These are phyloP conservation scores for Geum urbanum DNA, from an alignment of 306 rosid species.

Conservation along the genomic window DNA sequence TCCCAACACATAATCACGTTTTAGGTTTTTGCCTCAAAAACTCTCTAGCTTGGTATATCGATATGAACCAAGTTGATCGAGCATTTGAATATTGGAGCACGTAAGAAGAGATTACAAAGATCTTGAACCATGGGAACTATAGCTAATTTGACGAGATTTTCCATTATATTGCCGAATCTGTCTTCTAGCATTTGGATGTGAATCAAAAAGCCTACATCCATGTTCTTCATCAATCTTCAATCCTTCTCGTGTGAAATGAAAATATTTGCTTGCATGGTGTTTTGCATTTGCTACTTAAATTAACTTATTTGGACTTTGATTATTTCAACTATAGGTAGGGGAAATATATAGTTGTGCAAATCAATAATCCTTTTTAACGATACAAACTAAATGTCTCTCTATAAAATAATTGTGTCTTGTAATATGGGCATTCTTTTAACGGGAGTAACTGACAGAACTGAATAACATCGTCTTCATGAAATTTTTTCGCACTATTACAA, in stretches of 20 bases:
- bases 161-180: constrained; percentile 10
- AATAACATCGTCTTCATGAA: too few species aligned
- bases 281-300: neutral
- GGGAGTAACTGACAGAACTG: too few species aligned
- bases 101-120: constrained; percentile 12
- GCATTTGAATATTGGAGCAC: constrained; percentile 21
- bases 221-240: neutral
- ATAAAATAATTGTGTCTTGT: too few species aligned
- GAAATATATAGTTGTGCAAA: too few species aligned
- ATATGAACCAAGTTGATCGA: neutral
- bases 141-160: constrained; percentile 2
- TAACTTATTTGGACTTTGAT: neutral
- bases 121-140: constrained; percentile 14
- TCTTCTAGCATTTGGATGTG: constrained; percentile 19
- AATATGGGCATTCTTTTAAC: too few species aligned
- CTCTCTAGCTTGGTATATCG: neutral
- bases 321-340: constrained; percentile 2
- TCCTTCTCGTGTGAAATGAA: neutral
- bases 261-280: neutral
- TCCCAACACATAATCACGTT: constrained; percentile 42
- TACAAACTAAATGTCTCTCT: too few species aligned
- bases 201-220: neutral
- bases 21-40: constrained; percentile 6
- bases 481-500: too few species aligned
- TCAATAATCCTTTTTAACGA: too few species aligned